Evolutionary conservation across 768 basidiomycete genomes (phyloP).

Genomic region (Postia placenta): DNA sequence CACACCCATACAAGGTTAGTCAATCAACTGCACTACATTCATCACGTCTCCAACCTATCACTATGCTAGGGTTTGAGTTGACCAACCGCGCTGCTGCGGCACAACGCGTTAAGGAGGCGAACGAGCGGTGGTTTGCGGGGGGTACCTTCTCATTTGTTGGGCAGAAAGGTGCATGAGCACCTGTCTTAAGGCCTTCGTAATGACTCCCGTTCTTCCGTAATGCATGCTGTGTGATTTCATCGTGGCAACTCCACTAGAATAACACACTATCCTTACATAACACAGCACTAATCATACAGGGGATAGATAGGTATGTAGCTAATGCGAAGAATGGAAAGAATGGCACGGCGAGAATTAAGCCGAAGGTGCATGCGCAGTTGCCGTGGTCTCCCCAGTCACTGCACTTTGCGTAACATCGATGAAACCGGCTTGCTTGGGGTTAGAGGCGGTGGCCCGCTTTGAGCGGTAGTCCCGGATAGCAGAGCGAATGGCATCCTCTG

Average conservation of each 20-base stretch:
- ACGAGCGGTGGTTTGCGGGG: conserved; percentile 92
- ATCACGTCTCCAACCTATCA: conserved; percentile 2
- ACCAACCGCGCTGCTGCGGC: conserved; percentile 85
- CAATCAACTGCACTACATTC: conserved; percentile 1
- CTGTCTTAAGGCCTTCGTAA: no score
- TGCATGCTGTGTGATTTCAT: no score
- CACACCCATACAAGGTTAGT: conserved; percentile 88
- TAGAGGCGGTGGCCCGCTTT: conserved; percentile 57
- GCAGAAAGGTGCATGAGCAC: conserved; percentile 34
- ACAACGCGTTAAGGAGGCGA: conserved; percentile 90
- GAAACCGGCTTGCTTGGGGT: conserved; percentile 54
- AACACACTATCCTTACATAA: conserved; percentile 4
- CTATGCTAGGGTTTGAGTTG: conserved; percentile 74
- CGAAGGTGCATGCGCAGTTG: conserved; percentile 30
- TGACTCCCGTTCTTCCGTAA: no score
- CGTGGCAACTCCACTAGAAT: no score
- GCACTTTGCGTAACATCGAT: conserved; percentile 64
- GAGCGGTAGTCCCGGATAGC: conserved; percentile 94
- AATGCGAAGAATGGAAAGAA: neutral
- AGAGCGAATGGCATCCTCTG: conserved; percentile 97
- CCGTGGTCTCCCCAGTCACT: conserved; percentile 46
- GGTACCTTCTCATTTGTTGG: conserved; percentile 80
- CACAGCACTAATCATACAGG: conserved; percentile 11
- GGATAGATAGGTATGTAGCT: neutral
- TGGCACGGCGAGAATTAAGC: neutral